Base-by-base conservation (phyloP, 2,329 filamentous ascomycete genomes). In the Metarhizium robertsii region DNA sequence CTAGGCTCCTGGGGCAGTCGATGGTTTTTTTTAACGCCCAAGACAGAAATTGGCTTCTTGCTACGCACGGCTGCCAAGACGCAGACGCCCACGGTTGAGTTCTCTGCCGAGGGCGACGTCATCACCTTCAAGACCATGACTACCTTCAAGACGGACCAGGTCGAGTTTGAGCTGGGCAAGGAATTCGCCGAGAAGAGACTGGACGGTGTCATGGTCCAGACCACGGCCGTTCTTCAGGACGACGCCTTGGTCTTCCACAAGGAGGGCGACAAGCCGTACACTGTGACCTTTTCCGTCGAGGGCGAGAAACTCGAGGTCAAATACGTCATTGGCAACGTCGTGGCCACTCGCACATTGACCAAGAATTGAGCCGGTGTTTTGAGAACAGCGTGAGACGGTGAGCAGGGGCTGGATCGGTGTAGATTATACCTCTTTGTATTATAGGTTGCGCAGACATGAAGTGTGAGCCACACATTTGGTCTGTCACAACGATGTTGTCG, bases 141-240 rank as follows among this genome's bases (percentile, higher is more conserved):
- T 10, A 47, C 51, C 16, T 53, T 53, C 42, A 53, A 53, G 29
- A 53, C 51, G 14, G 51, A 53, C 43, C n/a, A 46, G 42, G 38
- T 45, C 38, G 25, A 47, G 51, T 53, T 53, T 32, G n/a, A 47
- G 42, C 51, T 53, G 8, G 51, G 42, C 42, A 43, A 53, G 51
- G 51, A 53, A 40, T 53, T 45, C n/a, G 2, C 20, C 25, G 51
- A 53, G 20, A 46, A 29, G 38, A 45, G 51, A 36, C 38, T 53
- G 40, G 51, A 53, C 29, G 43, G 51, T 30, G 43, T 45, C 29
- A n/a, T 34, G 25, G 51, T 53, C 25, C 42, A 53, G 42, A 53
- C 51, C 10, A 43, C 40, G 13, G 51, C 51, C 1, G 18, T 18
- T 29, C 38, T 53, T 16, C 8, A 53, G 51, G 29, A 46, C 29